Percentiles rank a stretch among this genome's conserved stretches.
Evolutionary conservation across 345 rosid genomes (phyloP).

Genomic region (Corymbia maculata): DNA sequence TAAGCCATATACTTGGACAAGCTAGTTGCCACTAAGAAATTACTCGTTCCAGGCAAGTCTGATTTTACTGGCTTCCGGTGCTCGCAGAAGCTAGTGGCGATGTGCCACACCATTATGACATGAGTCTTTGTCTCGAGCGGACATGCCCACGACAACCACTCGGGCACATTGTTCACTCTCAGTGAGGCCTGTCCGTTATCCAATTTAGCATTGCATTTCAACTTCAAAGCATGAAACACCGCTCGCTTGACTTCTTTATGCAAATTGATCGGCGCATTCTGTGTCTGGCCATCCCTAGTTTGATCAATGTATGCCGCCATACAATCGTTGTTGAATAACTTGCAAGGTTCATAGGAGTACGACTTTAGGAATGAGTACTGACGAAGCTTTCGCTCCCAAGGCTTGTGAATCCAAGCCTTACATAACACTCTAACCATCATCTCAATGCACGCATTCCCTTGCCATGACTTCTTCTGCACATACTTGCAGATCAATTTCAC

Average conservation of each 20-base stretch:
- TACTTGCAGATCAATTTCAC: neutral
- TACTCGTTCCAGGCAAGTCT: no score
- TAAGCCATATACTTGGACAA: neutral
- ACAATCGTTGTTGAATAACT: fast-evolving
- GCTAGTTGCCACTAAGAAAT: neutral
- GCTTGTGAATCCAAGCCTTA: neutral
- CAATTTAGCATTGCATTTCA: neutral
- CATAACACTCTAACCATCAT: neutral
- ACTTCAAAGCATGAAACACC: neutral
- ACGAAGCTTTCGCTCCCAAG: neutral
- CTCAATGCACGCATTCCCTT: neutral
- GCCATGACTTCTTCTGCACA: neutral
- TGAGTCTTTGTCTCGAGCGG: neutral
- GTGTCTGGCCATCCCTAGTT: neutral
- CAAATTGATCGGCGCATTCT: neutral
- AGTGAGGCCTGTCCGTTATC: neutral
- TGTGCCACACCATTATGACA: neutral
- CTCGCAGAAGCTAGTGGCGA: neutral
- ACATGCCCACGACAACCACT: neutral
- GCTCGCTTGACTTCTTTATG: neutral
- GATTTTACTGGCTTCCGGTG: neutral
- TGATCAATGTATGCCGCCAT: neutral
- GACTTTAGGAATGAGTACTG: neutral
- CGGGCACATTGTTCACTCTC: neutral
- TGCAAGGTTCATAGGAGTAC: neutral